Evolutionary conservation across 2,329 filamentous ascomycete genomes (phyloP), one percentile per base, ranked within the genome.

Genomic region (Hortaea sp.): DNA sequence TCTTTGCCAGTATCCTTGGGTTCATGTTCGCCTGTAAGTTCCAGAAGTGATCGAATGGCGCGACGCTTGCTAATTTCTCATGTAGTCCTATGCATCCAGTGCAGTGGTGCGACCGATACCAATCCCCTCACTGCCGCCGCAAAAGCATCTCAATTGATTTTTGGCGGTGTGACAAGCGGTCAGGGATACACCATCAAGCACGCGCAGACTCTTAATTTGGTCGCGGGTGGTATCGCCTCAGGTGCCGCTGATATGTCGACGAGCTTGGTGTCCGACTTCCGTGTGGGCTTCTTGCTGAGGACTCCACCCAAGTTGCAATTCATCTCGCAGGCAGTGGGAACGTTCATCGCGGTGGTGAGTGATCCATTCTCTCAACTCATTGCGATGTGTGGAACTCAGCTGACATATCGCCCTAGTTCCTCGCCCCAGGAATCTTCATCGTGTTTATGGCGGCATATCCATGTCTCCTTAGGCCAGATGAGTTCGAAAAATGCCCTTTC

Each of bases 391-490:
- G 20, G 20, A 20, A 20, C 4, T 20, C 20, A 4, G 2, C 20
- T 20, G 20, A 20, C 20, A 20, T 2, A 20, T 20, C n/a, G 20
- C 20, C 4, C 7, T n/a, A 35, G 32, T 35, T 35, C 71, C 70
- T 80, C 53, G 81, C 80, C 0, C 82, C 85, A 63, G 73, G 71
- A 38, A 63, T 82, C 54, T 85, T 84, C 58, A 75, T 83, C 30
- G 74, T 84, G 40, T 84, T 84, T 68, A 74, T 77, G 51, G 72
- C 74, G 5, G 82, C 82, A 0, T 85, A 85, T 61, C 81, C 81
- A 0, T 85, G 82, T 59, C 81, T 85, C 53, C 73, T 78, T 58
- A 67, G 74, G 48, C 52, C 65, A n/a, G 59, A 66, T 1, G 66
- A 65, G 1, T 67, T 74, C 48, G 65, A 64, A 1, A 66, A 52